Conservation (phyloP, 2,329 filamentous ascomycete genomes). For the Septoria linicola region DNA sequence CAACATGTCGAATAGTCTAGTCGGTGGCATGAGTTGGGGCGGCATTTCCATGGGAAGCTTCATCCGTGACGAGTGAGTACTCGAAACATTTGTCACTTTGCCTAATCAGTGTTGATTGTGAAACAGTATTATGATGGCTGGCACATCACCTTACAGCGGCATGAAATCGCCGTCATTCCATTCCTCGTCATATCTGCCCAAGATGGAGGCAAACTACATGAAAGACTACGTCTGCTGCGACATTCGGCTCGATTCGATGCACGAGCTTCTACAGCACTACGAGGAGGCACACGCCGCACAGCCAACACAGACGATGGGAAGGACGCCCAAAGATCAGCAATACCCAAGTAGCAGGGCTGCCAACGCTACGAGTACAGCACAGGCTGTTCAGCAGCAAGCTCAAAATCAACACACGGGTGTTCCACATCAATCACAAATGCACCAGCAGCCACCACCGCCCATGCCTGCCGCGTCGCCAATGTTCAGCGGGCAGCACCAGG, state of each 20-base stretch:
- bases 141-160: conserved; percentile 81
- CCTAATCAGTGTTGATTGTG: conserved; percentile 15
- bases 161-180: conserved; percentile 90
- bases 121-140: conserved; percentile 84
- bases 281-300: conserved; percentile 84
- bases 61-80: conserved; percentile 93
- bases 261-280: conserved; percentile 94
- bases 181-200: conserved; percentile 32
- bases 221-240: conserved; percentile 95
- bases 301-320: conserved; percentile 42
- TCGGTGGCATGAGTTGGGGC: conserved; percentile 92
- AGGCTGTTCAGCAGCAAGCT: conserved; percentile 38
- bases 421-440: conserved; percentile 24
- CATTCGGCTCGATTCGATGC: conserved; percentile 81
- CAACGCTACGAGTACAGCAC: conserved; percentile 38
- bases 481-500: conserved; percentile 35
- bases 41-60: conserved; percentile 95
- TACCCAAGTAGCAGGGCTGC: conserved; percentile 37
- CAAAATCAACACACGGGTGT: conserved; percentile 30
- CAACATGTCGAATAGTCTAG: conserved; percentile 56
- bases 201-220: conserved; percentile 87
- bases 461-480: conserved; percentile 31
- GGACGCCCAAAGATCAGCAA: conserved; percentile 41
- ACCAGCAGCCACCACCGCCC: conserved; percentile 18
- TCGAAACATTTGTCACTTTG: neutral